phyloP scores from a whole-genome alignment of 176 grass and related monocot genomes.

The Calamus simplicifolius region DNA sequence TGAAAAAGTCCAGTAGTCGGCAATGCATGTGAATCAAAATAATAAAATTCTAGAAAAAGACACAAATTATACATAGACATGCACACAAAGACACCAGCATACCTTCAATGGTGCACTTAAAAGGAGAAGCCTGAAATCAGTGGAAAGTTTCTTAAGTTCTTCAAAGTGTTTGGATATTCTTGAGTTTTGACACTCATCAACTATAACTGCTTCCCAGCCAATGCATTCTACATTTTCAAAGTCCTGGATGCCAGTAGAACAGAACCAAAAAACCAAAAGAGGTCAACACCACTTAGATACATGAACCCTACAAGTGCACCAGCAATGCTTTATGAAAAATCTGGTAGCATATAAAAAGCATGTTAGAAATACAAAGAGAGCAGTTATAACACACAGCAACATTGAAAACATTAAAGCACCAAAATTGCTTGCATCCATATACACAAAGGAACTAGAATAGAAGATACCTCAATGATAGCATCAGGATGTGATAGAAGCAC shows the following conservation, averaged over 20 bases:
- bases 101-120: slow-evolving; percentile 65
- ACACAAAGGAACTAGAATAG: slow-evolving; percentile 14
- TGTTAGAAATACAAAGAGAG: too few relatives aligned
- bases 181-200: slow-evolving; percentile 75
- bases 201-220: slow-evolving; percentile 61
- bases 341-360: too few relatives aligned
- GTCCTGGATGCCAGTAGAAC: slow-evolving; percentile 38
- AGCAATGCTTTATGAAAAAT: too few relatives aligned
- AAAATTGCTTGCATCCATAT: background rate
- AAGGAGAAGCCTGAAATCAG: slow-evolving; percentile 67
- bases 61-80: too few relatives aligned
- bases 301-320: background rate
- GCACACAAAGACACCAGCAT: background rate
- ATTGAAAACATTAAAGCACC: too few relatives aligned
- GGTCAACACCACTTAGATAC: slow-evolving; percentile 7
- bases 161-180: slow-evolving; percentile 63
- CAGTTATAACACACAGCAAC: too few relatives aligned
- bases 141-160: slow-evolving; percentile 51
- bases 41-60: slow-evolving; percentile 5
- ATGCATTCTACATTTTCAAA: slow-evolving; percentile 39
- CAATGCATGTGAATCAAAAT: slow-evolving; percentile 8
- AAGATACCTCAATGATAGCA: slow-evolving; percentile 62
- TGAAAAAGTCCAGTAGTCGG: slow-evolving; percentile 46
- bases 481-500: slow-evolving; percentile 75
- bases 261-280: slow-evolving; percentile 11